Percentiles rank a stretch among this genome's conserved stretches.
Evolutionary conservation across 352 stramenopile genomes (phyloP).

Genomic region (Phytophthora litchii): DNA sequence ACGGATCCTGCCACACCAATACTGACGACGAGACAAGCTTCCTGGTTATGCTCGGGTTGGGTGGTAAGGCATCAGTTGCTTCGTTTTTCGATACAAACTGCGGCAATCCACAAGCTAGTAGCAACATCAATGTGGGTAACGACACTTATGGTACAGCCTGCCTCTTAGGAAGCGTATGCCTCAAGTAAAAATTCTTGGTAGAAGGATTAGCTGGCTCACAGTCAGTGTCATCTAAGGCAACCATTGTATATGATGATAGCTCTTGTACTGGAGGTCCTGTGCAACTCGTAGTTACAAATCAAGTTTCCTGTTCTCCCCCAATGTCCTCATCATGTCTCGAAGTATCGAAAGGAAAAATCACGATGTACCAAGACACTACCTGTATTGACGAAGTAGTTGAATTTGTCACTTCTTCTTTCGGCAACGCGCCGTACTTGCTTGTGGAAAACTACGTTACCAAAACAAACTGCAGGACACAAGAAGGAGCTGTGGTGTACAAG

Average conservation of each 20-base stretch:
- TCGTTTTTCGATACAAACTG: constrained; percentile 8
- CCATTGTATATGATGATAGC: constrained; percentile 2
- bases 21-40: constrained; percentile 7
- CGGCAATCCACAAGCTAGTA: background rate
- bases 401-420: constrained; percentile 5
- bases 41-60: background rate
- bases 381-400: constrained; percentile 4
- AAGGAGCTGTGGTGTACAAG: constrained; percentile 6
- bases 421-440: constrained; percentile 1
- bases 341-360: background rate
- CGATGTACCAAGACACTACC: constrained; percentile 1
- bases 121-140: background rate
- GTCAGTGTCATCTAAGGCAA: background rate
- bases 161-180: background rate
- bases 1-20: constrained; percentile 5
- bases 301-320: constrained; percentile 1
- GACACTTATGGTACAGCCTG: background rate
- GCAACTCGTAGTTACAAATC: constrained; percentile 13
- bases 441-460: constrained; percentile 4
- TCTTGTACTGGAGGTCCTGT: constrained; percentile 2
- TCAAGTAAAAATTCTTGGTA: constrained; percentile 5
- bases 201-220: constrained; percentile 4
- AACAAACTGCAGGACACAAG: constrained; percentile 5
- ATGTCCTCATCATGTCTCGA: background rate
- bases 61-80: background rate